Evolutionary conservation across 2,329 filamentous ascomycete genomes (phyloP), one percentile per base, ranked within the genome.

Genomic region (Fusarium protoensiforme): DNA sequence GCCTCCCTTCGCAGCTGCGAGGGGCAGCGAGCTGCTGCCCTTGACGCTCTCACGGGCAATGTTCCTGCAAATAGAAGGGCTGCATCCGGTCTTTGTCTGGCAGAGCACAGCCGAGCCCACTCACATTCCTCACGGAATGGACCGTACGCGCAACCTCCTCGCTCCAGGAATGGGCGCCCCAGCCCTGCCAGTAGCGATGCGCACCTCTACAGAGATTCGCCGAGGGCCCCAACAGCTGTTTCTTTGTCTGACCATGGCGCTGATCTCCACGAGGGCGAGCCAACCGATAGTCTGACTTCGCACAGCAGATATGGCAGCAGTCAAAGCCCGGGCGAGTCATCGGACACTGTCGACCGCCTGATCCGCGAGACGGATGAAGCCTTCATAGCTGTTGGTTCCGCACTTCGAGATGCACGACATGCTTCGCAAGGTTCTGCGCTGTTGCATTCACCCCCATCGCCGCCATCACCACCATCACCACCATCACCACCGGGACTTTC

Each of bases 351-450:
- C 4, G 82, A 85, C 61, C 81, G 85, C 69, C 81, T 89, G 69
- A 86, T 87, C 54, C 80, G 81, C 68, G 84, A 88, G 74, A 84
- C 86, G 5, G 86, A 89, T 68, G 82, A 85, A 65, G 86, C 87
- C 31, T 88, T 88, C 78, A 82, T 84, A 76, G 82, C 83, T 14
- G 83, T 86, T 27, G 84, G 82, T 4, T 80, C 78, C 59, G 83
- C 83, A 20, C 78, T 88, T 41, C 80, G 80, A 38, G 81, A 86
- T 61, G 81, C 82, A 20, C 62, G 57, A 29, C 73, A 64, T 56
- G 61, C 61, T 24, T 75, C 75, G 2, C 75, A 71, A 33, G 14
- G 41, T n/a, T 72, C 67, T 20, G 69, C 74, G 35, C 43, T 69
- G 14, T 8, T 54, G 48, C 65, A 65, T 38, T 62, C 57, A 24